A percentile compares a stretch with the other conserved stretches of the same genome.
Conservation (phyloP, 371 early-diverging fungal species). For the Ordospora pajunii region DNA sequence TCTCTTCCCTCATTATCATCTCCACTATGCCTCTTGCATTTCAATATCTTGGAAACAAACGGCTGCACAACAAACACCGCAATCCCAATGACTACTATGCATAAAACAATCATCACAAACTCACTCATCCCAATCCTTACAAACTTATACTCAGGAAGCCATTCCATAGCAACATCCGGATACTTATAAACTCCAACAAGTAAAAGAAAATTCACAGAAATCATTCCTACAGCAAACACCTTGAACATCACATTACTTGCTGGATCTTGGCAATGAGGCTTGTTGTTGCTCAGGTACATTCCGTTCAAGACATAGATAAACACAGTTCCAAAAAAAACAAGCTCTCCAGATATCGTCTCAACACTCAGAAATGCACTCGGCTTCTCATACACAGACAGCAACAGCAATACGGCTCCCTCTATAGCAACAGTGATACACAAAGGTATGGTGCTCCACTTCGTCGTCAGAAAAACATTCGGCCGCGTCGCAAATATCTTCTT, state of each 20-base stretch:
- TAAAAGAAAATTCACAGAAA: background rate
- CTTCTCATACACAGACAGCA: constrained; percentile 2
- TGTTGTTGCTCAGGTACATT: constrained; percentile 22
- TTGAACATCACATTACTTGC: background rate
- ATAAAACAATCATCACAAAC: background rate
- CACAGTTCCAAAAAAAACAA: constrained; percentile 13
- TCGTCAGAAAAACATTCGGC: constrained; percentile 28
- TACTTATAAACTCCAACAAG: background rate
- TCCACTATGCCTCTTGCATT: background rate
- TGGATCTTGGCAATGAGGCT: constrained; percentile 15
- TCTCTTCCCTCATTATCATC: no score
- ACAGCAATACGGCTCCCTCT: background rate
- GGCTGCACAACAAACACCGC: background rate
- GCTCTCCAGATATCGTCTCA: background rate
- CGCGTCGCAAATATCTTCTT: constrained; percentile 17
- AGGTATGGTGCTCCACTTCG: background rate
- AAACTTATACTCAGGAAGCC: background rate
- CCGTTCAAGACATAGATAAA: constrained; percentile 23
- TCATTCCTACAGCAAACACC: background rate
- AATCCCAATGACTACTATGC: background rate
- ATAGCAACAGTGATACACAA: constrained; percentile 6
- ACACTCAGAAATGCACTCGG: background rate
- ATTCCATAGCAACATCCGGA: background rate
- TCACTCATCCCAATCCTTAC: background rate
- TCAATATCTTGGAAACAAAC: background rate